These are phyloP conservation scores for Litsea cubeba DNA, from an alignment of 164 flowering plant genomes.

Conservation along the genomic window DNA sequence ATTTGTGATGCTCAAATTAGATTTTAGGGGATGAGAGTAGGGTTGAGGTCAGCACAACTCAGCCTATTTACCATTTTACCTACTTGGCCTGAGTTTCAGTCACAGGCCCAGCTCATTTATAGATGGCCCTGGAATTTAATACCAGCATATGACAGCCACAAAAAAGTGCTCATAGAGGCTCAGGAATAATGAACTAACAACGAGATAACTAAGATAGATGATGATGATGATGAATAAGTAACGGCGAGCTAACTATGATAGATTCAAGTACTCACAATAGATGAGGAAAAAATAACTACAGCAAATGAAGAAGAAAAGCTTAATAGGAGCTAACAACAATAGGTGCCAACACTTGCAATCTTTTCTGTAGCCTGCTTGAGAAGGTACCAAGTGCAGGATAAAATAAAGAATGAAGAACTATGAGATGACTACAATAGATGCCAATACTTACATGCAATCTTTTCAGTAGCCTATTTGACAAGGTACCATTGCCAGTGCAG, in stretches of 20 bases:
- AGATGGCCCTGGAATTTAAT: background rate
- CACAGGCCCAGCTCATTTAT: background rate
- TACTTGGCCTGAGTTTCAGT: background rate
- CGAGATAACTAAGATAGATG: background rate
- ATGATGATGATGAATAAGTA: conserved; percentile 9
- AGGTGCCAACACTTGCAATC: conserved; percentile 26
- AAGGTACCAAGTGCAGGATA: conserved; percentile 57
- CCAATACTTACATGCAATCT: conserved; percentile 45
- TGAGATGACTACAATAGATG: background rate
- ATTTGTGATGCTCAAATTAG: no score
- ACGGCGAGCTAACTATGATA: background rate
- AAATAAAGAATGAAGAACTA: conserved; percentile 68
- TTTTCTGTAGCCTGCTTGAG: conserved; percentile 38
- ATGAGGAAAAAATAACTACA: no score
- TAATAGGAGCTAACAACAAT: no score
- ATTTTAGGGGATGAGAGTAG: no score
- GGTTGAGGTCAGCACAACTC: no score
- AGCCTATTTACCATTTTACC: background rate
- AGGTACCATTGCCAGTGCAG: conserved; percentile 58
- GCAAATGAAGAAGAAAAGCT: no score
- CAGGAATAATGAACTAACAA: conserved; percentile 11
- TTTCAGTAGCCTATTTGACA: conserved; percentile 38
- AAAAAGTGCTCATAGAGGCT: background rate
- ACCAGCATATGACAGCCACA: background rate
- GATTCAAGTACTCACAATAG: conserved; percentile 24